Evolutionary conservation across 768 basidiomycete species (phyloP).

Genomic region (Lentinus brumalis): DNA sequence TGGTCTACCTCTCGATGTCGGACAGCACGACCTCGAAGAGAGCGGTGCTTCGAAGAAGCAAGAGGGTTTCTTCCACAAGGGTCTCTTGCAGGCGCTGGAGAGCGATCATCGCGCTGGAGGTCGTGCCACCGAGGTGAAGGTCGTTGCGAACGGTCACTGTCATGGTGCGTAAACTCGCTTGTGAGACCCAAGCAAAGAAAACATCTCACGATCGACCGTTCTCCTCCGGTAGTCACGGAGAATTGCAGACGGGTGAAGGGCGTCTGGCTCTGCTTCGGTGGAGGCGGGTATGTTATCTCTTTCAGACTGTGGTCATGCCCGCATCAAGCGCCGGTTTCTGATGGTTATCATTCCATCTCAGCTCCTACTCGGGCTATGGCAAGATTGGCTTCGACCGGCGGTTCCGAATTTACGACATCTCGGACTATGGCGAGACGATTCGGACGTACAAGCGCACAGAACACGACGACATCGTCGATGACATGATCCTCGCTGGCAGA

Average conservation of each 20-base stretch:
- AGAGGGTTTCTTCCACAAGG: slow-evolving; percentile 85
- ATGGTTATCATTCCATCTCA: slow-evolving; percentile 25
- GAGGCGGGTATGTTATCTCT: slow-evolving; percentile 64
- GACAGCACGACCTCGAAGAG: slow-evolving; percentile 58
- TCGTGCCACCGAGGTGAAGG: slow-evolving; percentile 73
- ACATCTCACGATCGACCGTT: background rate
- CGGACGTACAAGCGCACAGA: slow-evolving; percentile 84
- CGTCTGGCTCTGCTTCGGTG: slow-evolving; percentile 91
- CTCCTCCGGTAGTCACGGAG: slow-evolving; percentile 64
- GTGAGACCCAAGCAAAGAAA: background rate
- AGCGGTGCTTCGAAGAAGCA: slow-evolving; percentile 68
- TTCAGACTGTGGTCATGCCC: background rate
- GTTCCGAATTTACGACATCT: slow-evolving; percentile 86
- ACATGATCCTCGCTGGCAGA: slow-evolving; percentile 59
- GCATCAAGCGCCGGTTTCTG: background rate
- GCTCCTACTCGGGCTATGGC: slow-evolving; percentile 83
- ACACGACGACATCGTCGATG: slow-evolving; percentile 65
- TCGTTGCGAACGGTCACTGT: slow-evolving; percentile 87
- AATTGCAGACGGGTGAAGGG: slow-evolving; percentile 84
- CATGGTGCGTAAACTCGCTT: slow-evolving; percentile 57
- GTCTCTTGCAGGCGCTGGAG: slow-evolving; percentile 70
- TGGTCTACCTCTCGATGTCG: slow-evolving; percentile 68
- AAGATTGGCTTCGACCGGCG: slow-evolving; percentile 87
- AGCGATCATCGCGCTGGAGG: slow-evolving; percentile 58
- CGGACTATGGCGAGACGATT: slow-evolving; percentile 91